Evolutionary conservation across 768 basidiomycete genomes (phyloP).

Genomic region (Dioszegia crocea): DNA sequence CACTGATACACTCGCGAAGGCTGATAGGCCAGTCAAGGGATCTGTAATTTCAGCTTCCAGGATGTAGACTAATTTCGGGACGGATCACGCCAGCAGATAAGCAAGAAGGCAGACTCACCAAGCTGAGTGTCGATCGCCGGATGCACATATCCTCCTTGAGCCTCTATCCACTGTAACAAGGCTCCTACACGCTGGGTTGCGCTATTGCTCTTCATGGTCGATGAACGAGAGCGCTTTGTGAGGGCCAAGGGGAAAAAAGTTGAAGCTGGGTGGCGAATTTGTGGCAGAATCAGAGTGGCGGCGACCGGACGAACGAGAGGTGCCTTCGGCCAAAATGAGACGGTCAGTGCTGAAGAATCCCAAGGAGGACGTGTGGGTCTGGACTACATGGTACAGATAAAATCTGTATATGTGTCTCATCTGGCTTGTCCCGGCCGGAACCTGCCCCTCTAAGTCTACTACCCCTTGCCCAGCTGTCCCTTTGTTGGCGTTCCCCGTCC

Average conservation of each 20-base stretch:
- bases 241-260: too few species aligned
- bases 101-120: neutral
- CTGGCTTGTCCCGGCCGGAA: too few species aligned
- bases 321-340: too few species aligned
- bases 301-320: too few species aligned
- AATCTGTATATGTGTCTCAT: too few species aligned
- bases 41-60: slow-evolving; percentile 15
- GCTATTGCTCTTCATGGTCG: neutral
- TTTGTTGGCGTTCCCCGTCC: too few species aligned
- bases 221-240: neutral
- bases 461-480: too few species aligned
- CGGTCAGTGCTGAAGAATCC: too few species aligned
- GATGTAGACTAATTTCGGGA: slow-evolving; percentile 1
- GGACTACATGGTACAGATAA: too few species aligned
- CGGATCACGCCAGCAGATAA: neutral
- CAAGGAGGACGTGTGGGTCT: too few species aligned
- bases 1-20: slow-evolving; percentile 28
- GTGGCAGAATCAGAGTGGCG: neutral
- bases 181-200: neutral
- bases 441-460: too few species aligned
- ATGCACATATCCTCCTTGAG: slow-evolving; percentile 7
- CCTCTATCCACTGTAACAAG: slow-evolving; percentile 1
- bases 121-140: neutral
- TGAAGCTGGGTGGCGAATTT: too few species aligned
- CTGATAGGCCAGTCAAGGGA: slow-evolving; percentile 31